A percentile compares a stretch with the other conserved stretches of the same genome.
Conservation (phyloP, 345 rosid species). For the Lepidium aucheri region DNA sequence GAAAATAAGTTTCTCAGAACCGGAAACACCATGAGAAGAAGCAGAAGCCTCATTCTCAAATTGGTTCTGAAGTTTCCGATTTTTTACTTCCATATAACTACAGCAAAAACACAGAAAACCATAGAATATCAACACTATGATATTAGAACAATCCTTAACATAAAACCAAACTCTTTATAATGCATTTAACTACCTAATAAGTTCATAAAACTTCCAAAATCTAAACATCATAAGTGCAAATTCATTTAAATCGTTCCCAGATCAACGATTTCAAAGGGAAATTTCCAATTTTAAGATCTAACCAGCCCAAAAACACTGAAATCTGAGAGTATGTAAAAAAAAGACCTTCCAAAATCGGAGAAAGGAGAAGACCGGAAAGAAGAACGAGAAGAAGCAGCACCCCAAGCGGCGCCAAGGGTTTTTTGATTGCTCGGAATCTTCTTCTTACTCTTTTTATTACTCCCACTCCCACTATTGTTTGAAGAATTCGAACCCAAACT, state of each 20-base stretch:
- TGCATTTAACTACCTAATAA: too few species aligned
- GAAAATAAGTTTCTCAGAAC: slow-evolving; percentile 49
- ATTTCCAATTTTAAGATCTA: not conserved
- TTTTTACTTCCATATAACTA: slow-evolving; percentile 86
- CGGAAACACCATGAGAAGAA: slow-evolving; percentile 32
- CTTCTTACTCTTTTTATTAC: slow-evolving; percentile 30
- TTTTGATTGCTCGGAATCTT: slow-evolving; percentile 53
- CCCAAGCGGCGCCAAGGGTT: slow-evolving; percentile 94
- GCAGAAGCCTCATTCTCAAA: slow-evolving; percentile 52
- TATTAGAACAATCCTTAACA: not conserved
- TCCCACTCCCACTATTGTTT: slow-evolving; percentile 22
- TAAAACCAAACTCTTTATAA: not conserved
- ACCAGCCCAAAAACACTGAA: not conserved
- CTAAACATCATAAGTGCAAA: not conserved
- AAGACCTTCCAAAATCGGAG: slow-evolving; percentile 74
- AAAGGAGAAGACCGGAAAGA: slow-evolving; percentile 64
- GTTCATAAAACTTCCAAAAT: too few species aligned
- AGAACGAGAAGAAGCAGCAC: slow-evolving; percentile 72
- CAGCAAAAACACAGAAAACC: not conserved
- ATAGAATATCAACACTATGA: not conserved
- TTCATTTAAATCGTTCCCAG: not conserved
- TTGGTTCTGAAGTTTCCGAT: slow-evolving; percentile 70
- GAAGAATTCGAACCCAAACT: slow-evolving; percentile 46
- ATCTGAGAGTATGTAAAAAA: not conserved
- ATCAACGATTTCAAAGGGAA: not conserved